These are phyloP conservation scores for Cyberlindnera euphorbiiphila DNA, from an alignment of 805 yeast species.

Conservation along the genomic window DNA sequence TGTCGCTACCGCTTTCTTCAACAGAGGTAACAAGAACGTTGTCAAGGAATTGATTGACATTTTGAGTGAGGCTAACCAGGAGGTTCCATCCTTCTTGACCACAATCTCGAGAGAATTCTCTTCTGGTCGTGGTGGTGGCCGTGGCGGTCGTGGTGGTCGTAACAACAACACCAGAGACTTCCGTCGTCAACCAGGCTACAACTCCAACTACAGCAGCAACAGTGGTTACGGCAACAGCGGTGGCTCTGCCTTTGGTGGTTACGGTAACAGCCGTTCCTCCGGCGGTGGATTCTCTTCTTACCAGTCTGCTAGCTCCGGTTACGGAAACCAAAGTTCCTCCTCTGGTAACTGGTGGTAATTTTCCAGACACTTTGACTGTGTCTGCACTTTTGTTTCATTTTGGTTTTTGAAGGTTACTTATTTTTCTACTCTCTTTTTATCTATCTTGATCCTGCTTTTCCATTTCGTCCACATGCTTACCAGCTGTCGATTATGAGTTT, in stretches of 20 bases:
- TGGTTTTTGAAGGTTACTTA: not conserved
- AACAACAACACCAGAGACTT: conserved; percentile 43
- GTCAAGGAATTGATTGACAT: conserved; percentile 84
- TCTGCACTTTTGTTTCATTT: not conserved
- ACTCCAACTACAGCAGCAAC: conserved; percentile 18
- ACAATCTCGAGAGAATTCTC: conserved; percentile 75
- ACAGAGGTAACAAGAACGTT: conserved; percentile 89
- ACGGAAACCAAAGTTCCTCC: conserved; percentile 7
- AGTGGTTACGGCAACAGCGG: conserved; percentile 13
- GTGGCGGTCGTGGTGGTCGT: conserved; percentile 46
- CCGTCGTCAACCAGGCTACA: conserved; percentile 37
- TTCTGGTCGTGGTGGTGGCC: conserved; percentile 52
- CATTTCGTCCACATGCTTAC: conserved; percentile 6
- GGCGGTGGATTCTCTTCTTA: conserved; percentile 21
- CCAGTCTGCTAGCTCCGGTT: conserved; percentile 12
- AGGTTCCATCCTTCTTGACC: conserved; percentile 85
- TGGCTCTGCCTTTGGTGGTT: conserved; percentile 10
- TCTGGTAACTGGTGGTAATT: conserved; percentile 5
- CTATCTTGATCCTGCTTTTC: conserved; percentile 3
- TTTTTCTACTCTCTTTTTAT: conserved; percentile 5
- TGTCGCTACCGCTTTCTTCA: conserved; percentile 96
- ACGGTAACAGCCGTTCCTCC: conserved; percentile 13
- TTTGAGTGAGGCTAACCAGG: conserved; percentile 95
- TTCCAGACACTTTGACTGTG: not conserved
- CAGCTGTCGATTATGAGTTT: conserved; percentile 15